These are phyloP conservation scores for Pseudocercospora macadamiae DNA, from an alignment of 2,329 filamentous ascomycete species.

Conservation along the genomic window DNA sequence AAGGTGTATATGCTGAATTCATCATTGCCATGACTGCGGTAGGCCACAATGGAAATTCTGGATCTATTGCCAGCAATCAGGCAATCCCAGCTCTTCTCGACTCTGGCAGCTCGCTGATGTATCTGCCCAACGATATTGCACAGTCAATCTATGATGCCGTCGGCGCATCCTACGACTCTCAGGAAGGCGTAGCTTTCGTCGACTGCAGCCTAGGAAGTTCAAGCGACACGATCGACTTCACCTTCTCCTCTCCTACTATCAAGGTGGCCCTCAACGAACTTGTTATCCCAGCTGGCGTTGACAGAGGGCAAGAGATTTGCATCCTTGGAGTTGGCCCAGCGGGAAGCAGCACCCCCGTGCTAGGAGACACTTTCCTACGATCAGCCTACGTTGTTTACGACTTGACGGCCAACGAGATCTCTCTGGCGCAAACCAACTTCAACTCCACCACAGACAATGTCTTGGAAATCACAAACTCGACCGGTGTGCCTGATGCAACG, in stretches of 20 bases:
- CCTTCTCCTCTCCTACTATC: conserved; percentile 60
- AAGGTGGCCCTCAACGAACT: conserved; percentile 59
- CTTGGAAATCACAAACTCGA: conserved; percentile 57
- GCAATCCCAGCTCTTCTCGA: conserved; percentile 63
- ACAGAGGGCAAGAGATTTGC: conserved; percentile 46
- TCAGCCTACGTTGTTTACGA: conserved; percentile 67
- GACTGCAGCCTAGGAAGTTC: conserved; percentile 57
- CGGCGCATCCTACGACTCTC: conserved; percentile 46
- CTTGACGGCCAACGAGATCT: conserved; percentile 62
- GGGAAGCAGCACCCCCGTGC: conserved; percentile 51
- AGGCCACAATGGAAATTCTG: conserved; percentile 46
- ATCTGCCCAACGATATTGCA: conserved; percentile 66
- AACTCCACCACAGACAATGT: conserved; percentile 57
- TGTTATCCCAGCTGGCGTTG: conserved; percentile 54
- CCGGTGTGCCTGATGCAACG: conserved; percentile 57
- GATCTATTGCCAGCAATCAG: conserved; percentile 48
- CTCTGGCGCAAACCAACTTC: conserved; percentile 63
- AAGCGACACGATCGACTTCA: conserved; percentile 58
- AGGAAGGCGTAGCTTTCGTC: conserved; percentile 53
- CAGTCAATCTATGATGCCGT: conserved; percentile 45
- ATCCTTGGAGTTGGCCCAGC: conserved; percentile 58
- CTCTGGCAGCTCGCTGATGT: conserved; percentile 73
- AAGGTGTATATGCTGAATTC: conserved; percentile 55
- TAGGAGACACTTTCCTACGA: conserved; percentile 66
- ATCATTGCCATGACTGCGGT: conserved; percentile 56